A percentile compares a stretch with the other conserved stretches of the same genome.
phyloP scores from a whole-genome alignment of 331 rosid genomes.

The Cucumis variabilis region DNA sequence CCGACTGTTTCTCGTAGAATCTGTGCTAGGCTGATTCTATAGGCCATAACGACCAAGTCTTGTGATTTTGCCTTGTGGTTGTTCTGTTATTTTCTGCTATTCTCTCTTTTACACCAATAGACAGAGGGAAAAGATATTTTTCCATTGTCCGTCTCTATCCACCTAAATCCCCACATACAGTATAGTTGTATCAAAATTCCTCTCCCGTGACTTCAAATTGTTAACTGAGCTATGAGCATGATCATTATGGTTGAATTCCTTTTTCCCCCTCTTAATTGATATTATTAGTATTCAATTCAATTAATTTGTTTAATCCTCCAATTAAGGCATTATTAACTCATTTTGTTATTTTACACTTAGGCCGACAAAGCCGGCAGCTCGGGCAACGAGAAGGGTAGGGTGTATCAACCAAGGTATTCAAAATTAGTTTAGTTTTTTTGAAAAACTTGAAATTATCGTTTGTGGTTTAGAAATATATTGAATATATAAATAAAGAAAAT shows the following conservation, averaged over 20 bases:
- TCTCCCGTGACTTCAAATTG: background rate
- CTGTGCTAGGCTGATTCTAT: background rate
- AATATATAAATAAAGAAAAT: background rate
- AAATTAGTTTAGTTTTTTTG: slow-evolving; percentile 1
- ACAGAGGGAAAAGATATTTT: background rate
- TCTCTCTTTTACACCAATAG: background rate
- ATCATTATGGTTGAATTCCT: background rate
- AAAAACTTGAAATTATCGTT: background rate
- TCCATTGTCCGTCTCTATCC: background rate
- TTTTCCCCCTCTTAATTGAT: background rate
- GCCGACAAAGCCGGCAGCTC: slow-evolving; percentile 41
- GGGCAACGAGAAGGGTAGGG: slow-evolving; percentile 39
- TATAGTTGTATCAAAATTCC: background rate
- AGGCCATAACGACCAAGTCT: background rate
- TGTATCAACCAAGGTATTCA: slow-evolving; percentile 53
- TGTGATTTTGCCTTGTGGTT: slow-evolving; percentile 7
- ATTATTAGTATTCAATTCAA: slow-evolving; percentile 2
- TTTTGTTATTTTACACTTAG: slow-evolving; percentile 39
- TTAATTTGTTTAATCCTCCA: background rate
- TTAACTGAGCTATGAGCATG: background rate
- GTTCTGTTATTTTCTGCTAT: background rate
- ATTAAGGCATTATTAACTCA: background rate
- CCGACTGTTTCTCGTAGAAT: background rate
- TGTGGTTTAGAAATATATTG: background rate
- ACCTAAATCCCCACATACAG: background rate